phyloP scores from a whole-genome alignment of 116 monocot species.

The Posidonia oceanica region DNA sequence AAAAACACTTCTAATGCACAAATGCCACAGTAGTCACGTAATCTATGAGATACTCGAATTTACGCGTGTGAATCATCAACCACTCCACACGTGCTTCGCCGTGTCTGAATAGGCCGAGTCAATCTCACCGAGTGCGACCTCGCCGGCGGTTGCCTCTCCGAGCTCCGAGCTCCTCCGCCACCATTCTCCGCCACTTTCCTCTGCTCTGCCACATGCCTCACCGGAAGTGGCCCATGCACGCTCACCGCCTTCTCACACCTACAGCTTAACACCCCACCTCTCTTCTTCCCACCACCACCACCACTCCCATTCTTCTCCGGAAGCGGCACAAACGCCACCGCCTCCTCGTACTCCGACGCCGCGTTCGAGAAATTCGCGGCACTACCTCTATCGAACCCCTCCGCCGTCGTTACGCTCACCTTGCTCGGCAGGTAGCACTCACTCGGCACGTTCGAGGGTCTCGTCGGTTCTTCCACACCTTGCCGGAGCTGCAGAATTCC shows the following conservation, averaged over 20 bases:
- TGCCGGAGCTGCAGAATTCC: background rate
- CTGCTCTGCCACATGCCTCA: conserved; percentile 7
- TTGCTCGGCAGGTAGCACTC: conserved; percentile 59
- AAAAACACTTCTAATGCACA: no score
- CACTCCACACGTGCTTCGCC: background rate
- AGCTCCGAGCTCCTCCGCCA: background rate
- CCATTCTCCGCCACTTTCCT: conserved; percentile 36
- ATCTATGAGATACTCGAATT: no score
- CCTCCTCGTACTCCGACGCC: conserved; percentile 11
- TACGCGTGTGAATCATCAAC: no score
- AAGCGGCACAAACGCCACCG: no score
- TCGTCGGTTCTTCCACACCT: background rate
- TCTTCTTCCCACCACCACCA: background rate
- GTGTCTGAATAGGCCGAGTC: background rate
- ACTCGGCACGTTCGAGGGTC: conserved; percentile 13
- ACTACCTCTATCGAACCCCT: conserved; percentile 20
- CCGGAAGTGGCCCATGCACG: conserved; percentile 23
- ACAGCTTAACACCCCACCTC: conserved; percentile 28
- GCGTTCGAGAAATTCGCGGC: conserved; percentile 26
- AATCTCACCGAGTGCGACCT: background rate
- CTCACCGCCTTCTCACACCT: conserved; percentile 40
- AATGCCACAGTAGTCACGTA: no score
- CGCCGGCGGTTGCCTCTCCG: conserved; percentile 1
- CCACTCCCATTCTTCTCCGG: background rate
- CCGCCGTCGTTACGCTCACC: conserved; percentile 54